A percentile compares a stretch with the other conserved stretches of the same genome.
Evolutionary conservation across 768 basidiomycete species (phyloP).

Genomic region (Kwoniella sp.): DNA sequence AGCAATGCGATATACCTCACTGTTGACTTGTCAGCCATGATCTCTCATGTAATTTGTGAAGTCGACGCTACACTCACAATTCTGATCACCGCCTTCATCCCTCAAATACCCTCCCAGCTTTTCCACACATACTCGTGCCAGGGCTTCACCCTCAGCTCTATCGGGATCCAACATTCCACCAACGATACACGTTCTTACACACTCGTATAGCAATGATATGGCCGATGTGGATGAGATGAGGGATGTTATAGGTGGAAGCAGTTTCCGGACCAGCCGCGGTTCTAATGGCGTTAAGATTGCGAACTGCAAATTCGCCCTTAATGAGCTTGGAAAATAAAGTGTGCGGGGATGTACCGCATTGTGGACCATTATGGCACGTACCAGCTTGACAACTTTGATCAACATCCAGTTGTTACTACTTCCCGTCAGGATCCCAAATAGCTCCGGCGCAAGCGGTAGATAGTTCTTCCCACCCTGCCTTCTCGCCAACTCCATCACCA

Average conservation of each 20-base stretch:
- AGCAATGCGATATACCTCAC: conserved; percentile 96
- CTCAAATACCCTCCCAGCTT: conserved; percentile 90
- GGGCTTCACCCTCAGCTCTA: conserved; percentile 67
- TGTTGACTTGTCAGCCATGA: conserved; percentile 51
- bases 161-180: conserved; percentile 83
- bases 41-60: neutral
- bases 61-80: conserved; percentile 64
- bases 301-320: conserved; percentile 68
- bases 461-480: conserved; percentile 73
- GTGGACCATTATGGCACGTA: conserved; percentile 57
- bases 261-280: conserved; percentile 88
- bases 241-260: conserved; percentile 89
- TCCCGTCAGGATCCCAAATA: conserved; percentile 89
- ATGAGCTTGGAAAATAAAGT: no score
- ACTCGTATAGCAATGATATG: conserved; percentile 94
- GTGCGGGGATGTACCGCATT: no score
- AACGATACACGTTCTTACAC: conserved; percentile 95
- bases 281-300: conserved; percentile 89
- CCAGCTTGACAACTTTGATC: conserved; percentile 96
- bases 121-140: conserved; percentile 86
- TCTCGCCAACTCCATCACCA: conserved; percentile 87
- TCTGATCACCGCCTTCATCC: conserved; percentile 79
- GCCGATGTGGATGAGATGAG: conserved; percentile 94
- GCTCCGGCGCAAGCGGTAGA: conserved; percentile 81
- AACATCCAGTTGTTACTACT: conserved; percentile 99